A percentile compares a stretch with the other conserved stretches of the same genome.
Conservation (phyloP, 106 monocot species). For the Acanthochlamys bracteata region DNA sequence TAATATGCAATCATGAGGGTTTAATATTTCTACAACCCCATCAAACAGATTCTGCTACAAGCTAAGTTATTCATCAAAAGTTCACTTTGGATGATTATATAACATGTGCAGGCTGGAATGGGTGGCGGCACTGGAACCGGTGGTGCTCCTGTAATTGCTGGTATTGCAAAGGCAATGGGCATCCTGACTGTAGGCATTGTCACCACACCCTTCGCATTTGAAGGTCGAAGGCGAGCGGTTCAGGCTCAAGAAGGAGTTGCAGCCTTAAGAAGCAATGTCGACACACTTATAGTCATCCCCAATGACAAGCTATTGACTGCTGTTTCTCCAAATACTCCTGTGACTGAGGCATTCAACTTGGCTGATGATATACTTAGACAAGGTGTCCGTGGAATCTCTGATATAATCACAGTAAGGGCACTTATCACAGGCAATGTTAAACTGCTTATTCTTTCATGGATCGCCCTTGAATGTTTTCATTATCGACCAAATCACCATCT, state of each 20-base stretch:
- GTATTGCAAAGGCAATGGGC: constrained; percentile 39
- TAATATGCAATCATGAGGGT: too few relatives aligned
- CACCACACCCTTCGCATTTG: constrained; percentile 42
- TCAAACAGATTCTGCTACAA: too few relatives aligned
- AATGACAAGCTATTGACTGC: constrained; percentile 49
- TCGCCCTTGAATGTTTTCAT: not conserved
- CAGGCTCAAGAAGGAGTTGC: constrained; percentile 52
- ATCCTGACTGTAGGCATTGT: constrained; percentile 51
- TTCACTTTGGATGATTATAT: too few relatives aligned
- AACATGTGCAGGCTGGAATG: constrained; percentile 38
- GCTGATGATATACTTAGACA: constrained; percentile 50
- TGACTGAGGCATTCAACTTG: constrained; percentile 45
- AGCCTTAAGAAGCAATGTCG: constrained; percentile 33
- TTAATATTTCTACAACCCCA: too few relatives aligned
- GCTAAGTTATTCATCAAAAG: too few relatives aligned
- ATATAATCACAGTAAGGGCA: constrained; percentile 36
- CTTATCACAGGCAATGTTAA: too few relatives aligned
- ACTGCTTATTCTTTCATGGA: too few relatives aligned
- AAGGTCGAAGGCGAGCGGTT: constrained; percentile 36
- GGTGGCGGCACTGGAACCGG: constrained; percentile 53
- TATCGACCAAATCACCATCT: too few relatives aligned
- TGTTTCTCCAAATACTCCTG: constrained; percentile 49
- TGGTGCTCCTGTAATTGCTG: constrained; percentile 45
- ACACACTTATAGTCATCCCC: constrained; percentile 38
- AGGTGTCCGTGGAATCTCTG: constrained; percentile 52